Percentiles rank a stretch among this genome's conserved stretches.
These are phyloP conservation scores for Pilasporangium apinafurcum DNA, from an alignment of 352 stramenopile species.

Conservation along the genomic window DNA sequence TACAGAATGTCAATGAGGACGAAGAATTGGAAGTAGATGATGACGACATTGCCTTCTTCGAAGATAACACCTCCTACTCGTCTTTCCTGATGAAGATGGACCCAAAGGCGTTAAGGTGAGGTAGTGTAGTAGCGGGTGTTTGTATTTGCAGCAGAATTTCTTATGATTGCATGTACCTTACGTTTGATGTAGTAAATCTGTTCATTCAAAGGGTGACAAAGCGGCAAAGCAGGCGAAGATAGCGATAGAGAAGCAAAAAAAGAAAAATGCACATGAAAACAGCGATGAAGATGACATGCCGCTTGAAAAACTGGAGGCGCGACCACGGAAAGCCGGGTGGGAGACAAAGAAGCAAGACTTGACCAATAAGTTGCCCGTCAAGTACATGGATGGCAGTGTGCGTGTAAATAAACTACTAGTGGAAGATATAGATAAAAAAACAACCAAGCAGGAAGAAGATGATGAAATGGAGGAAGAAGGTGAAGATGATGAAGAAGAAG, in stretches of 20 bases:
- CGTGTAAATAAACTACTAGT: constrained; percentile 63
- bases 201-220: constrained; percentile 25
- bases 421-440: constrained; percentile 27
- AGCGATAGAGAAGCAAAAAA: not conserved
- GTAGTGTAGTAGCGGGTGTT: no score
- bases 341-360: constrained; percentile 51
- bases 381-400: constrained; percentile 84
- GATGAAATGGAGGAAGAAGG: constrained; percentile 15
- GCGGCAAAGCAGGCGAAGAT: constrained; percentile 9
- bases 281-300: constrained; percentile 38
- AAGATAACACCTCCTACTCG: constrained; percentile 59
- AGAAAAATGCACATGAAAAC: constrained; percentile 12
- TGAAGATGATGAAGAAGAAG: constrained; percentile 22
- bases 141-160: not conserved
- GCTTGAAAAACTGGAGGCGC: constrained; percentile 74
- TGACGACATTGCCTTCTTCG: constrained; percentile 76
- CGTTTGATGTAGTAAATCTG: constrained; percentile 34
- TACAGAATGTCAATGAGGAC: constrained; percentile 24
- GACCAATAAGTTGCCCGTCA: constrained; percentile 73
- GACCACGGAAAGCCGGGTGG: constrained; percentile 54
- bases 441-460: constrained; percentile 12
- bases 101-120: constrained; percentile 38
- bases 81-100: constrained; percentile 82
- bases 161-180: not conserved
- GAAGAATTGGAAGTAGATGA: constrained; percentile 62